Percentiles rank a stretch among this genome's conserved stretches.
These are phyloP conservation scores for Intubia oerlemansii DNA, from an alignment of 2,329 filamentous ascomycete genomes.

Conservation along the genomic window DNA sequence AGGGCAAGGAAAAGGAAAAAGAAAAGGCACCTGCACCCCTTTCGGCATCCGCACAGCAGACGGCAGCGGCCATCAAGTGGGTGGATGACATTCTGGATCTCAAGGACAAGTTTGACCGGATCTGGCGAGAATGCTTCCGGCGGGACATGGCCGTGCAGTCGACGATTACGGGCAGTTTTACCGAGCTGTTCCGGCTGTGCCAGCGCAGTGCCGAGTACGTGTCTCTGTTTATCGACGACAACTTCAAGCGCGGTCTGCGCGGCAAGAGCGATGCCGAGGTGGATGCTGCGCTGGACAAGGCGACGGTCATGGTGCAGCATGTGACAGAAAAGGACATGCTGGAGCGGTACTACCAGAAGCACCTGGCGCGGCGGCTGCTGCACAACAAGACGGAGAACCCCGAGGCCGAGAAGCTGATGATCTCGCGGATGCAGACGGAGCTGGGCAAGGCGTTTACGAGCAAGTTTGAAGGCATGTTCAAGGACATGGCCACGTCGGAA, in stretches of 20 bases:
- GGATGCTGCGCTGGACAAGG: slow-evolving; percentile 68
- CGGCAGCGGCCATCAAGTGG: slow-evolving; percentile 78
- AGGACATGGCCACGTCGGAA: slow-evolving; percentile 75
- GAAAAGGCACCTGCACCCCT: neutral
- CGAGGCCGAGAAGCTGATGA: slow-evolving; percentile 88
- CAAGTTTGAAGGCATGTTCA: slow-evolving; percentile 95
- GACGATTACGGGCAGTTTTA: slow-evolving; percentile 67
- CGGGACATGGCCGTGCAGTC: slow-evolving; percentile 61
- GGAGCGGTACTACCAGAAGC: slow-evolving; percentile 95
- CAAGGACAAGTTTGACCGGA: slow-evolving; percentile 73
- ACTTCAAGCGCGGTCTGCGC: slow-evolving; percentile 80
- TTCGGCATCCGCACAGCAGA: slow-evolving; percentile 46
- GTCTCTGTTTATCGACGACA: slow-evolving; percentile 92
- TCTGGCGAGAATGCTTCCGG: slow-evolving; percentile 54
- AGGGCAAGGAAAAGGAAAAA: neutral
- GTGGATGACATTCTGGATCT: slow-evolving; percentile 73
- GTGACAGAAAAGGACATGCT: slow-evolving; percentile 86
- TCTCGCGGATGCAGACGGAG: slow-evolving; percentile 91
- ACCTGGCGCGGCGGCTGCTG: slow-evolving; percentile 69
- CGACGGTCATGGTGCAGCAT: slow-evolving; percentile 71
- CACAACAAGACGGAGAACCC: slow-evolving; percentile 79
- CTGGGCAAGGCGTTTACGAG: slow-evolving; percentile 83
- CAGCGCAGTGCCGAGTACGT: slow-evolving; percentile 72
- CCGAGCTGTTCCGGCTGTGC: slow-evolving; percentile 88
- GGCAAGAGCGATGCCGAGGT: slow-evolving; percentile 81